phyloP scores from a whole-genome alignment of 768 basidiomycete species.

The Boletus rufocinnamomeus region DNA sequence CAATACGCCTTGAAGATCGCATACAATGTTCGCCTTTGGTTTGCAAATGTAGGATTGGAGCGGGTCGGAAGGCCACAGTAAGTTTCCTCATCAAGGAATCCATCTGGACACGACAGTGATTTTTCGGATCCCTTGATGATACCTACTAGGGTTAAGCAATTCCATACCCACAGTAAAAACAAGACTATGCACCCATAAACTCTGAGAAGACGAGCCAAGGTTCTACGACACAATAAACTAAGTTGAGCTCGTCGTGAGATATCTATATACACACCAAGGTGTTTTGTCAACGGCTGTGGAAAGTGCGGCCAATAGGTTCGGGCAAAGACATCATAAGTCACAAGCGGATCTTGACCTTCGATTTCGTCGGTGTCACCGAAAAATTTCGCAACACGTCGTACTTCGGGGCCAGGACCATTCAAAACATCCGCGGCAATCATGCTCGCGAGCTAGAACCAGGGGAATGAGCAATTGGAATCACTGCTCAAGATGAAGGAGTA shows the following conservation, averaged over 20 bases:
- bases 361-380: slow-evolving; percentile 22
- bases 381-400: slow-evolving; percentile 5
- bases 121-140: slow-evolving; percentile 71
- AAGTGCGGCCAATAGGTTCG: slow-evolving; percentile 62
- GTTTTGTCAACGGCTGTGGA: slow-evolving; percentile 49
- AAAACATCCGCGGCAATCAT: slow-evolving; percentile 32
- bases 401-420: slow-evolving; percentile 5
- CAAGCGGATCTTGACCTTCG: slow-evolving; percentile 24
- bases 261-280: slow-evolving; percentile 45
- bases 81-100: slow-evolving; percentile 43
- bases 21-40: slow-evolving; percentile 50
- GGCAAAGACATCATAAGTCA: slow-evolving; percentile 52
- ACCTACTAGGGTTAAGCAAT: slow-evolving; percentile 33
- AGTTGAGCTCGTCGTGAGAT: neutral
- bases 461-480: neutral
- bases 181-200: slow-evolving; percentile 51
- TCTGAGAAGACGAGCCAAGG: slow-evolving; percentile 65
- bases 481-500: slow-evolving; percentile 26
- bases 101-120: slow-evolving; percentile 36
- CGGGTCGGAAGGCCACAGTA: slow-evolving; percentile 55
- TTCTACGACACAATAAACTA: slow-evolving; percentile 40
- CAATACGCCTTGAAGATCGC: slow-evolving; percentile 54
- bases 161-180: neutral
- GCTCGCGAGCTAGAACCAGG: slow-evolving; percentile 19
- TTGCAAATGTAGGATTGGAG: slow-evolving; percentile 55